Evolutionary conservation across 2,329 filamentous ascomycete species (phyloP), one percentile per base, ranked within the genome.

Genomic region (Juglanconis juglandina): DNA sequence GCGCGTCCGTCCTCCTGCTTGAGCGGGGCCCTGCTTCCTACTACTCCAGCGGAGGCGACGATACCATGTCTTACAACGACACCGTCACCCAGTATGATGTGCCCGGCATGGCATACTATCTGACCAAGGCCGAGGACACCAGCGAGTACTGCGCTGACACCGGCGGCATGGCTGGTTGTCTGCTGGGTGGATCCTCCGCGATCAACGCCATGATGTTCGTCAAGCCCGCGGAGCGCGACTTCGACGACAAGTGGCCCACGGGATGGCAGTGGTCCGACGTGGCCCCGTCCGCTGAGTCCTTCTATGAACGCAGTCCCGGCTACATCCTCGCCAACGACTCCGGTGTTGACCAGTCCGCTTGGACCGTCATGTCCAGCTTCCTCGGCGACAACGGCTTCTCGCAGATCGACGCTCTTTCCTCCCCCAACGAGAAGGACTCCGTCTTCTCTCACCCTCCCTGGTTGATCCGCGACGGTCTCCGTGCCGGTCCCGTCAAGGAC

Each of bases 11-110:
- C 3, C 69, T 77, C 6, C 69, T 77, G 6, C 62, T 77, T 39
- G 75, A 77, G 65, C 72, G 75, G 48, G 75, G 75, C 50, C 68
- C 64, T 24, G 67, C 73, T 17, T 74, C 74, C 9, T 69, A 69
- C 6, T 69, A 67, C 60, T 66, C 69, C 4, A 69, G 67, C 14
- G 74, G 75, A 37, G 73, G 73, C 37, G 64, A 68, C 17, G 58
- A 65, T 17, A 58, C 65, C 11, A 62, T 70, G 30, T 64, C 68
- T 55, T 72, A 74, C 73, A 71, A 75, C 68, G 65, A 67, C 48
- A 70, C 66, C 32, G 57, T 73, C 11, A 71, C 71, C 4, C 67
- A 68, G 44, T 72, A 68, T 60, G 71, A 73, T 32, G 69, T 73
- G 3, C 71, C 71, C 5, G 69, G 56, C 5, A 64, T 72, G 59